Base-by-base conservation (phyloP, 352 stramenopile genomes). In the Globisporangium rhizosaccharum region DNA sequence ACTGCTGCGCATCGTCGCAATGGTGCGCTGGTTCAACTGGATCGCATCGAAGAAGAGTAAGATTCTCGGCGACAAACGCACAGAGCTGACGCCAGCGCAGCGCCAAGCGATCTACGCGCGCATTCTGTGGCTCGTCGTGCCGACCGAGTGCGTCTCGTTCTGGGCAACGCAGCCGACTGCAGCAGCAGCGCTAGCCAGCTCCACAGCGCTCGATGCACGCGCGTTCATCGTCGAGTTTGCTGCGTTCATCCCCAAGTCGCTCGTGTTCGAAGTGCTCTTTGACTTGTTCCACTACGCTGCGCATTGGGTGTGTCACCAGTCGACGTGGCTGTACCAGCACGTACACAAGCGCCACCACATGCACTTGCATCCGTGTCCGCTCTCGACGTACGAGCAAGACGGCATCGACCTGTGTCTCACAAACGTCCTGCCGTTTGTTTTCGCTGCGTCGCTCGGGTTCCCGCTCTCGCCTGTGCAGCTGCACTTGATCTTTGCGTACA, bases 311-410 rank as follows among this genome's bases (percentile, higher is more conserved):
- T 92, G 79, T 58, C 85, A 92, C 59, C 67, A 72, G 44, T 75
- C 73, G 49, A 60, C 73, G 47, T 87, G 78, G 68, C 73, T 95
- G 4, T 93, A 93, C 65, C 72, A 79, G 61, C 71, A 91, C 48
- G 79, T 80, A 14, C 87, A 96, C 77, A 93, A 93, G 68, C 79
- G 70, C 23, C 87, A 96, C 54, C 87, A 96, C 56, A 57, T 75
- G 62, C 81, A 91, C 44, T 53, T 88, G 18, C 78, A 94, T 49
- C 87, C 86, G 54, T 89, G 75, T 15, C 74, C 87, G 18, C 59
- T 95, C 28, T 87, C 77, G 5, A 95, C 87, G 17, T 96, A 94
- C 65, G 85, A 94, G 59, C 84, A 95, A 67, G 73, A 92, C 47
- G 69, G 63, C 8, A 15, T 90, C 48, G 87, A 96, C 47, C 57